A percentile compares a stretch with the other conserved stretches of the same genome.
Evolutionary conservation across 768 basidiomycete genomes (phyloP).

Genomic region (Psilocybe sp.): DNA sequence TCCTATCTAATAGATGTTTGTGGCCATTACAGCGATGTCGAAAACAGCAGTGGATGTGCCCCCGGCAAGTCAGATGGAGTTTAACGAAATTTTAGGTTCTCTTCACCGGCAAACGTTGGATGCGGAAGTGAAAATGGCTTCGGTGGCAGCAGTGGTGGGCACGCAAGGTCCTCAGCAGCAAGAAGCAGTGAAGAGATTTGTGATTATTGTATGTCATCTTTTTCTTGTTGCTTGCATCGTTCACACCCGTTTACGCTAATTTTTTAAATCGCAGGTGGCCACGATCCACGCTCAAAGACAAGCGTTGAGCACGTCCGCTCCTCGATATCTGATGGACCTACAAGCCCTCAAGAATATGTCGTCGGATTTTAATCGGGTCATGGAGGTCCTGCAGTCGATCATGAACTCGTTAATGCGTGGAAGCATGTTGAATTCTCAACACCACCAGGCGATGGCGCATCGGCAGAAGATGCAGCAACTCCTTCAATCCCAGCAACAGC

Average conservation of each 20-base stretch:
- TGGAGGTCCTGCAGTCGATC: conserved; percentile 31
- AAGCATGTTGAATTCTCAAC: not conserved
- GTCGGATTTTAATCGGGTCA: conserved; percentile 37
- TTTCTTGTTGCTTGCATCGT: not conserved
- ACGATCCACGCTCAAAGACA: conserved; percentile 43
- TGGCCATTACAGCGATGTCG: too few species aligned
- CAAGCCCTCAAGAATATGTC: conserved; percentile 43
- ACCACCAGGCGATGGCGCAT: not conserved
- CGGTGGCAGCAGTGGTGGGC: conserved; percentile 39
- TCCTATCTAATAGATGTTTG: too few species aligned
- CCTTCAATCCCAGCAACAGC: not conserved
- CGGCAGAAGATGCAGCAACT: conserved; percentile 13
- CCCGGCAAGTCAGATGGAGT: conserved; percentile 53
- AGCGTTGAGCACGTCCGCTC: conserved; percentile 26
- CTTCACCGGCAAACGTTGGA: conserved; percentile 43
- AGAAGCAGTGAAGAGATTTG: conserved; percentile 43
- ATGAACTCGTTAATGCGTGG: conserved; percentile 15
- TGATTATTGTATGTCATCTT: conserved; percentile 48
- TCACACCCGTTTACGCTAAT: conserved; percentile 4
- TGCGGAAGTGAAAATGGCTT: conserved; percentile 47
- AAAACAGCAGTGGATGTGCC: conserved; percentile 36
- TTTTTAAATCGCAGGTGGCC: conserved; percentile 26
- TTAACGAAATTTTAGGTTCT: conserved; percentile 46
- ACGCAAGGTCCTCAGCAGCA: conserved; percentile 33
- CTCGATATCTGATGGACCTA: conserved; percentile 39